phyloP scores from a whole-genome alignment of 768 basidiomycete genomes.

The Lactarius evosmus region DNA sequence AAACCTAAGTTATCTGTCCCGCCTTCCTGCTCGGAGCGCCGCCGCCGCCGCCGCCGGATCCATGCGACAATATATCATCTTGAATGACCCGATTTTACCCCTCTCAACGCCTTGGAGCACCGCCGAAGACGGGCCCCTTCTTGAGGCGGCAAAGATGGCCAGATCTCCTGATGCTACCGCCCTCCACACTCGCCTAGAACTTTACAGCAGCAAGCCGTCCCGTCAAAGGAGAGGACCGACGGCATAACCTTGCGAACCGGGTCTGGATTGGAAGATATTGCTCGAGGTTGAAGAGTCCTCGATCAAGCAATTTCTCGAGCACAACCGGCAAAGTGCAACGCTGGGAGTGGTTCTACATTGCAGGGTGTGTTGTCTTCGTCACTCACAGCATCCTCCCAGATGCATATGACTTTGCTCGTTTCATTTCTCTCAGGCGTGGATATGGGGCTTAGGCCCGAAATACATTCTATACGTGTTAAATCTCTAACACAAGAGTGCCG shows the following conservation, averaged over 20 bases:
- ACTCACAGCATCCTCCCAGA: not conserved
- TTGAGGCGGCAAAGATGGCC: slow-evolving; percentile 57
- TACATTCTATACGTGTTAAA: slow-evolving; percentile 64
- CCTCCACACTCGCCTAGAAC: slow-evolving; percentile 49
- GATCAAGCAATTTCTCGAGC: slow-evolving; percentile 53
- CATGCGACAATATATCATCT: slow-evolving; percentile 57
- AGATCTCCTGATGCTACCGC: slow-evolving; percentile 42
- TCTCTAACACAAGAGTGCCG: slow-evolving; percentile 74
- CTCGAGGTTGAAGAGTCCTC: slow-evolving; percentile 56
- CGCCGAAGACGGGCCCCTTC: slow-evolving; percentile 67
- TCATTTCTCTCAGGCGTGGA: slow-evolving; percentile 36
- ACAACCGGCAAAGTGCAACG: slow-evolving; percentile 58
- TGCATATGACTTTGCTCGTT: not conserved
- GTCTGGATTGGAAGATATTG: slow-evolving; percentile 55
- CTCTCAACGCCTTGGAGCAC: slow-evolving; percentile 59
- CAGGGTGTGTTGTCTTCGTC: slow-evolving; percentile 44
- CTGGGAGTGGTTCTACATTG: slow-evolving; percentile 53
- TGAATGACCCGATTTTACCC: slow-evolving; percentile 61
- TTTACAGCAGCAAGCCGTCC: slow-evolving; percentile 51
- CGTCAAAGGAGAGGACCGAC: slow-evolving; percentile 35
- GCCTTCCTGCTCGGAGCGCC: slow-evolving; percentile 80
- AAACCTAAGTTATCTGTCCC: slow-evolving; percentile 70
- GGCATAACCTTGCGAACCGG: slow-evolving; percentile 34
- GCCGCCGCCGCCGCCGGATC: slow-evolving; percentile 67
- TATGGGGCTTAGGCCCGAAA: slow-evolving; percentile 57